Base-by-base conservation (phyloP, 257 asterid species). In the Lavandula angustifolia region DNA sequence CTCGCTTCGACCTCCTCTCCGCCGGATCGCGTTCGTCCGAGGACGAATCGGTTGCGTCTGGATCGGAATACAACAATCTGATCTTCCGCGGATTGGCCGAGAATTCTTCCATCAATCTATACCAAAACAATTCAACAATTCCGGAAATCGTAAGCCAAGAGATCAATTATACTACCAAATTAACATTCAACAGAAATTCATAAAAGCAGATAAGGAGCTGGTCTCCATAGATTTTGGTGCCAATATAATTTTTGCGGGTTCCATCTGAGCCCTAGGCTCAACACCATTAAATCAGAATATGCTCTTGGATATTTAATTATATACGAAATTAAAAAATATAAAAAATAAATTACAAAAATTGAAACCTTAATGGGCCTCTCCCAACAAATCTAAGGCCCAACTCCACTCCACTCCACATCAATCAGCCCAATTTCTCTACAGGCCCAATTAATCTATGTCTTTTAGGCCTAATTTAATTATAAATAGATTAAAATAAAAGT, bases 11-110 rank as follows among this genome's bases (percentile, higher is more conserved):
- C 29, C 51, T 70, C n/a, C 46, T 53, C 13, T 29, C 73, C 7
- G 63, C 3, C 3, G 31, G 12, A 11, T 54, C 75, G 7, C 29
- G 5, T 47, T 83, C 89, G n/a, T 80, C 82, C 11, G 89, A 83
- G 0, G 89, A 83, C 54, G 84, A 78, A 44, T 80, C 86, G 33
- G 89, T 83, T 68, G 89, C 89, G 71, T 83, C 79, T 4, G 89
- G 86, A 73, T 83, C 89, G 12, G 73, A 41, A 57, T 75, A 83
- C 4, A 71, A 52, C 12, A 83, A 60, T 70, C 76, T 68, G 54
- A 80, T 62, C 66, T 50, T 78, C 50, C 49, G 58, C 2, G 70
- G 40, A 11, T 38, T 32, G 17, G 38, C 9, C 5, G 48, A 2
- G 44, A 37, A 43, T 37, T 61, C 8, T 47, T 54, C 41, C 78